A percentile compares a stretch with the other conserved stretches of the same genome.
These are phyloP conservation scores for Copromyces sp. DNA, from an alignment of 495 filamentous ascomycete genomes.

Conservation along the genomic window DNA sequence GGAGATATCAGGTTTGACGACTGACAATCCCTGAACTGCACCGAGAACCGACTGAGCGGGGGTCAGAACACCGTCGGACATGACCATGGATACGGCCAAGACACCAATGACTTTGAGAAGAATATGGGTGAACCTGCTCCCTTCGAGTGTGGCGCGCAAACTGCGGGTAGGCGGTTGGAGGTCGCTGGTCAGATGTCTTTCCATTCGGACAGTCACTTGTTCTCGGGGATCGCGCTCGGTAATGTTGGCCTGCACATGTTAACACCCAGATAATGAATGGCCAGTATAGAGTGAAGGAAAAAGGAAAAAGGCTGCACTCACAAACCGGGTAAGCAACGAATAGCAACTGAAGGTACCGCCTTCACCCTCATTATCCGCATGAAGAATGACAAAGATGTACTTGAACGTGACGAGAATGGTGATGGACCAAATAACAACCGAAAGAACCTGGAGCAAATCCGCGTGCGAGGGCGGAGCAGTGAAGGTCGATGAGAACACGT, in stretches of 20 bases:
- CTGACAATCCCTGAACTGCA: constrained; percentile 56
- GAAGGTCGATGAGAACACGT: constrained; percentile 65
- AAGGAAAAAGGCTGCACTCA: constrained; percentile 23
- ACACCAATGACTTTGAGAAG: constrained; percentile 59
- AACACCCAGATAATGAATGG: background rate
- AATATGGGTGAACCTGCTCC: constrained; percentile 37
- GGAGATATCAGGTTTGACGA: constrained; percentile 36
- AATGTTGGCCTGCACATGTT: constrained; percentile 38
- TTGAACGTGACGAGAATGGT: constrained; percentile 67
- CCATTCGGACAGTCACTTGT: constrained; percentile 40
- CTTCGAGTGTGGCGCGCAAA: constrained; percentile 49
- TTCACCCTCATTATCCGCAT: constrained; percentile 67
- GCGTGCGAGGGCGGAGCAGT: constrained; percentile 42
- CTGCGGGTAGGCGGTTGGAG: constrained; percentile 40
- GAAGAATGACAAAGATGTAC: constrained; percentile 58
- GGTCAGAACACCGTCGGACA: constrained; percentile 58
- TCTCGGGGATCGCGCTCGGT: constrained; percentile 47
- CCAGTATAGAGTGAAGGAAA: background rate
- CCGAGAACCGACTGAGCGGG: constrained; percentile 62
- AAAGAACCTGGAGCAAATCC: constrained; percentile 59
- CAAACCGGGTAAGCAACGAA: constrained; percentile 59
- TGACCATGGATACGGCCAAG: constrained; percentile 59
- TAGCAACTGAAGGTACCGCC: constrained; percentile 69
- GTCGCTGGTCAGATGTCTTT: constrained; percentile 47
- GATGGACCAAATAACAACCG: constrained; percentile 64